A percentile compares a stretch with the other conserved stretches of the same genome.
Conservation (phyloP, 768 basidiomycete genomes). For the Termitomyces heimii region DNA sequence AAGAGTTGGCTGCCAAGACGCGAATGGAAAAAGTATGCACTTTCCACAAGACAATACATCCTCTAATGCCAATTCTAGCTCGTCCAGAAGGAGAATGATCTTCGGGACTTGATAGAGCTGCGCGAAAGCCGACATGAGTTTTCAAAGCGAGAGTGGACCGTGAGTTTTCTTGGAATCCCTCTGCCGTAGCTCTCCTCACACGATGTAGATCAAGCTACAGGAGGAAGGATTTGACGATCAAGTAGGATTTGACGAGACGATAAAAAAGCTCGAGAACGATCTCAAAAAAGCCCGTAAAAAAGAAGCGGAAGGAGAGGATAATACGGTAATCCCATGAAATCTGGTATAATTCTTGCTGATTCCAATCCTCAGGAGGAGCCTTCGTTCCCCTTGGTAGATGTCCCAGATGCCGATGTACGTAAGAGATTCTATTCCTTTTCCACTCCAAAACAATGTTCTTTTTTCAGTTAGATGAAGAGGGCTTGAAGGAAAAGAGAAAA, state of each 20-base stretch:
- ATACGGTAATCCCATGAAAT: constrained; percentile 29
- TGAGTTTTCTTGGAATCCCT: constrained; percentile 19
- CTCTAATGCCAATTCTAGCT: constrained; percentile 35
- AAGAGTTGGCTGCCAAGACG: constrained; percentile 85
- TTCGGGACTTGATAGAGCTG: constrained; percentile 59
- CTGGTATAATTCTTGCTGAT: background rate
- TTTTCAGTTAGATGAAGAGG: constrained; percentile 77
- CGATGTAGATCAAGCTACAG: constrained; percentile 47
- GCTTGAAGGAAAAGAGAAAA: constrained; percentile 89
- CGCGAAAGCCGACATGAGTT: constrained; percentile 54
- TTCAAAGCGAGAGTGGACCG: constrained; percentile 74
- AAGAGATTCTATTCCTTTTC: background rate
- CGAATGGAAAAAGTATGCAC: constrained; percentile 72
- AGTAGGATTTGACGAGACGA: constrained; percentile 67
- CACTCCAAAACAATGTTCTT: background rate
- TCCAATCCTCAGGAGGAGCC: constrained; percentile 59
- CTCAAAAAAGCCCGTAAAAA: constrained; percentile 78
- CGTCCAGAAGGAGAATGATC: constrained; percentile 67
- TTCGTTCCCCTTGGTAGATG: constrained; percentile 85
- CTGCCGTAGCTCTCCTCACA: background rate
- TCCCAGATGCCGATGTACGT: constrained; percentile 80
- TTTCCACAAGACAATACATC: background rate
- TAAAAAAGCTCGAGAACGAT: constrained; percentile 82
- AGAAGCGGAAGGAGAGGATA: constrained; percentile 71
- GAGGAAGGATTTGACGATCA: constrained; percentile 76